Percentiles rank a stretch among this genome's conserved stretches.
Conservation (phyloP, 768 basidiomycete genomes). For the Sarcodon aspratus region DNA sequence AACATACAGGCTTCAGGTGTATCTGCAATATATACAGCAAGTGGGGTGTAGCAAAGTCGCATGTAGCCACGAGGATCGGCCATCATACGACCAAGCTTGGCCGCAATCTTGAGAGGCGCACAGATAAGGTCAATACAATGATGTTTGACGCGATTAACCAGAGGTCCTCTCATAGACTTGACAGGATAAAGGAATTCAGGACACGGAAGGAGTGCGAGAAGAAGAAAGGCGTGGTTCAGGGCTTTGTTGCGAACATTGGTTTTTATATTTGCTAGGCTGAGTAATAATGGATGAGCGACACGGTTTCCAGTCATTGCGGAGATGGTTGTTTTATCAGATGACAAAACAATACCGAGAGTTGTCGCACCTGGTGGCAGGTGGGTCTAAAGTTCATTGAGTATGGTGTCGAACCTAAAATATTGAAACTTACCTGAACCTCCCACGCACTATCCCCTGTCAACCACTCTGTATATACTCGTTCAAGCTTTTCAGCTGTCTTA, state of each 20-base stretch:
- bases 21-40: no score
- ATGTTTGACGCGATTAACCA: neutral
- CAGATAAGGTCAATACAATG: neutral
- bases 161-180: neutral
- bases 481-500: neutral
- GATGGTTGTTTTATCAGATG: neutral
- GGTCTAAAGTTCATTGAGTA: no score
- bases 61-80: no score
- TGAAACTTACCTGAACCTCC: neutral
- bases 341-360: neutral
- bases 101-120: no score
- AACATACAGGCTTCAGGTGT: conserved; percentile 1
- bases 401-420: neutral
- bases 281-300: neutral
- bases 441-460: neutral
- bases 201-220: neutral
- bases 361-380: no score
- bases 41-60: no score
- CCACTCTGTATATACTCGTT: neutral
- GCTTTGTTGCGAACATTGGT: neutral
- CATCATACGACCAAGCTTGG: no score
- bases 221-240: neutral
- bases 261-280: neutral
- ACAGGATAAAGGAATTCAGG: neutral
- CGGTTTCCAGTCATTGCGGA: neutral